phyloP scores from a whole-genome alignment of 805 yeast genomes.

The Teunomyces gatunensis region DNA sequence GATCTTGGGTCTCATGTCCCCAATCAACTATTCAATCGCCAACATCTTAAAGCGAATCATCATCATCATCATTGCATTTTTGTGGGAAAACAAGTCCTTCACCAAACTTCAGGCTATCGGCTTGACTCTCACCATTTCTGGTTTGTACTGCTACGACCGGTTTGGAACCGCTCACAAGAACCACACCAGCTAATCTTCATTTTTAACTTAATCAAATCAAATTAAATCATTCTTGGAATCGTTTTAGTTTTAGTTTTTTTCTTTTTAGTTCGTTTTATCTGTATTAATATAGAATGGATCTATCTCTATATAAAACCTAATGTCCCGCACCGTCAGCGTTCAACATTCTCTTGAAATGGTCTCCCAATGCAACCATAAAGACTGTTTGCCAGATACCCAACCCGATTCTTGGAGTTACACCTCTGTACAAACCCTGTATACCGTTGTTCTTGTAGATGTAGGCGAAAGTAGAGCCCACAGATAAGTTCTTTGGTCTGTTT shows the following conservation, averaged over 20 bases:
- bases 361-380: conserved; percentile 98
- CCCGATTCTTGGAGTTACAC: conserved; percentile 96
- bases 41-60: conserved; percentile 72
- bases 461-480: conserved; percentile 70
- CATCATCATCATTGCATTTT: conserved; percentile 62
- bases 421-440: conserved; percentile 86
- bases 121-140: conserved; percentile 33
- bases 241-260: not conserved
- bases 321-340: conserved; percentile 42
- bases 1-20: conserved; percentile 66
- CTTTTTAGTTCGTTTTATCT: not conserved
- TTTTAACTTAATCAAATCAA: not conserved
- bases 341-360: conserved; percentile 52
- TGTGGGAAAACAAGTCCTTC: conserved; percentile 53
- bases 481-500: conserved; percentile 88
- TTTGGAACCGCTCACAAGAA: conserved; percentile 28
- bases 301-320: conserved; percentile 11
- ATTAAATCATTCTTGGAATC: too few relatives aligned
- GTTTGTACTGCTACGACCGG: conserved; percentile 42
- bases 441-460: conserved; percentile 86
- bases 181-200: conserved; percentile 1
- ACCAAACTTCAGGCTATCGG: conserved; percentile 35
- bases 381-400: conserved; percentile 98
- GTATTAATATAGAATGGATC: not conserved
- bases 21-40: conserved; percentile 77